phyloP scores from a whole-genome alignment of 225 moss, liverwort and hornwort species.

The Straminergon stramineum region DNA sequence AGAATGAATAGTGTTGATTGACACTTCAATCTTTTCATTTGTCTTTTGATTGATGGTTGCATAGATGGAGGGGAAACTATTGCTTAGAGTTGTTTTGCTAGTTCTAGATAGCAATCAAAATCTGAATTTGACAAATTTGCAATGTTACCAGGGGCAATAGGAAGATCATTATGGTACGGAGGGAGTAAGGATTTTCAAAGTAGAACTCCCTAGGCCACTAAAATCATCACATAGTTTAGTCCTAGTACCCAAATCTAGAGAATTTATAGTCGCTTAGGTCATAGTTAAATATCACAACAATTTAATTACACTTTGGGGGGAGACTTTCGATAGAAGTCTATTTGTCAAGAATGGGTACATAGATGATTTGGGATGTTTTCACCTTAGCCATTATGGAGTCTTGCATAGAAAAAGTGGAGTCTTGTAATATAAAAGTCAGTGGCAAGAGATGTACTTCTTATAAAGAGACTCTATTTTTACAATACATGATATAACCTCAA shows the following conservation, averaged over 20 bases:
- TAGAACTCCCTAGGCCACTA: rapidly evolving
- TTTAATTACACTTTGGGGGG: background rate
- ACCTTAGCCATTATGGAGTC: background rate
- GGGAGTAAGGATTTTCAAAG: too few species aligned
- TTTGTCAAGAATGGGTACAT: rapidly evolving
- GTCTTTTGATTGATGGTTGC: too few species aligned
- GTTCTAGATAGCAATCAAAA: too few species aligned
- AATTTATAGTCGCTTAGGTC: rapidly evolving
- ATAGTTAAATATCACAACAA: rapidly evolving
- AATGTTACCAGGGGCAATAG: too few species aligned
- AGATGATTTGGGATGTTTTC: rapidly evolving
- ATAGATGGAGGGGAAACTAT: too few species aligned
- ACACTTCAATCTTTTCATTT: too few species aligned
- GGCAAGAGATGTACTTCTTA: background rate
- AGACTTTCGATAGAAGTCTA: background rate
- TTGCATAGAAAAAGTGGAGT: background rate
- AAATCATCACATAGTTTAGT: background rate
- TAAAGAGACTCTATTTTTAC: background rate
- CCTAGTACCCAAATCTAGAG: rapidly evolving
- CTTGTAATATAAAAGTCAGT: background rate
- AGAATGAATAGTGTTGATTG: too few species aligned
- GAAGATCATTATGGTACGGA: too few species aligned
- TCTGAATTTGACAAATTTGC: too few species aligned
- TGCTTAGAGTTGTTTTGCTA: too few species aligned
- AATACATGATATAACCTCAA: rapidly evolving